phyloP scores from a whole-genome alignment of 768 basidiomycete species.

The Tubosaeta sp. region DNA sequence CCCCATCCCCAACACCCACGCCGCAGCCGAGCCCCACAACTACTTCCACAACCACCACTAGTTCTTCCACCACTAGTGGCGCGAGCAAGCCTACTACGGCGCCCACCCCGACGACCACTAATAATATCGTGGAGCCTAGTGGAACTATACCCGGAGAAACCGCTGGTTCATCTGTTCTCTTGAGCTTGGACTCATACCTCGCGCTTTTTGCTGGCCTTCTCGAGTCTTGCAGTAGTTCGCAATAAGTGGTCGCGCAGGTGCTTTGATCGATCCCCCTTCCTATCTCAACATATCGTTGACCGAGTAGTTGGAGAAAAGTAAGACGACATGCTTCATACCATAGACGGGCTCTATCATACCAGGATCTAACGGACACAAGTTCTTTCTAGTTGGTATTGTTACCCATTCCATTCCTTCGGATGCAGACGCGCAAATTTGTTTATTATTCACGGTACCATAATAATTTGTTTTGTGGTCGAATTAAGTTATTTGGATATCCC shows the following conservation, averaged over 20 bases:
- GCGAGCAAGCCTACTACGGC: constrained; percentile 21
- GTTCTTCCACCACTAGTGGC: constrained; percentile 6
- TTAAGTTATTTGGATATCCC: constrained; percentile 7
- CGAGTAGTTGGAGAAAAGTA: constrained; percentile 12
- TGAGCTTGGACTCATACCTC: constrained; percentile 12
- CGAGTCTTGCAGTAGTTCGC: constrained; percentile 3
- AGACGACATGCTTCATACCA: constrained; percentile 10
- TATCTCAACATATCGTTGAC: not conserved
- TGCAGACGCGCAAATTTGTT: constrained; percentile 5
- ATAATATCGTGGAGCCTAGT: constrained; percentile 6
- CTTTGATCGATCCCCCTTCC: constrained; percentile 3
- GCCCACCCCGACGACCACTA: constrained; percentile 19
- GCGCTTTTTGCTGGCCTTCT: constrained; percentile 21
- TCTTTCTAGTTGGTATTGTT: constrained; percentile 18
- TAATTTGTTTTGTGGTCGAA: not conserved
- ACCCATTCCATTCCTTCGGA: constrained; percentile 23
- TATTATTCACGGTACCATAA: constrained; percentile 5
- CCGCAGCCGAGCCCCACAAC: constrained; percentile 24
- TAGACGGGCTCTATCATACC: constrained; percentile 18
- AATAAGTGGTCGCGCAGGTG: constrained; percentile 8
- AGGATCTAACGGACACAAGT: constrained; percentile 17
- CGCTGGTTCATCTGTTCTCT: constrained; percentile 9
- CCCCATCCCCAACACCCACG: constrained; percentile 18
- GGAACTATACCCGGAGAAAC: constrained; percentile 6
- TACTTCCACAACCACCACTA: constrained; percentile 9